Evolutionary conservation across 2,329 filamentous ascomycete species (phyloP), one percentile per base, ranked within the genome.

Genomic region (Rosellinia necatrix): DNA sequence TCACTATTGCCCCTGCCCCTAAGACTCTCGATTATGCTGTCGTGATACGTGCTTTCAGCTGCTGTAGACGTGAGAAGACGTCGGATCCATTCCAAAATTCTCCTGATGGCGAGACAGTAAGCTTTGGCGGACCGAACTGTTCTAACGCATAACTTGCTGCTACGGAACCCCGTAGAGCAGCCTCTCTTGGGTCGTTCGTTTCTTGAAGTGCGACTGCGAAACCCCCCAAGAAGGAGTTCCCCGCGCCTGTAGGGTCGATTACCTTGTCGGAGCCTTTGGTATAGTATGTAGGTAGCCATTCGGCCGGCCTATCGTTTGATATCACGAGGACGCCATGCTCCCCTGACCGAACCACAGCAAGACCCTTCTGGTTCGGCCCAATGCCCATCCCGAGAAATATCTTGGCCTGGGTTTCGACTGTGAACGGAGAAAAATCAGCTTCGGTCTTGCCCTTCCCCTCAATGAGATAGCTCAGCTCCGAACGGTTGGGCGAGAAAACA

Each of bases 261-360:
- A 59, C 43, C 12, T 53, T 19, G 0, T 37, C 19, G 1, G 25
- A 15, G 7, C n/a, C 32, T n/a, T 56, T 40, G 5, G 24, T 24
- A 17, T 59, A 49, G 22, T 56, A 59, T 6, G 53, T 34, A 3
- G 56, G 56, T 24, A 53, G 30, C 56, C 53, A 59, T 30, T 56
- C 27, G 6, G 53, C 12, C 6, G 13, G 10, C 3, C 9, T 25
- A 1, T 19, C 17, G 2, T n/a, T 44, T 7, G 48, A 49, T 9
- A 47, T 3, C 12, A 42, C 19, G 10, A 56, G 21, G 6, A 32
- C 56, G 38, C 56, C 56, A 22, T 59, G 43, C 6, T 59, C 49
- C 34, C 56, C 56, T 15, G 43, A 44, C 6, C 56, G 52, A 21
- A 59, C 37, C 1, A 56, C 38, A 2, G 29, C 34, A 4, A 49